Percentiles rank a stretch among this genome's conserved stretches.
phyloP scores from a whole-genome alignment of 2,329 filamentous ascomycete genomes.

The Fusarium burgessii region DNA sequence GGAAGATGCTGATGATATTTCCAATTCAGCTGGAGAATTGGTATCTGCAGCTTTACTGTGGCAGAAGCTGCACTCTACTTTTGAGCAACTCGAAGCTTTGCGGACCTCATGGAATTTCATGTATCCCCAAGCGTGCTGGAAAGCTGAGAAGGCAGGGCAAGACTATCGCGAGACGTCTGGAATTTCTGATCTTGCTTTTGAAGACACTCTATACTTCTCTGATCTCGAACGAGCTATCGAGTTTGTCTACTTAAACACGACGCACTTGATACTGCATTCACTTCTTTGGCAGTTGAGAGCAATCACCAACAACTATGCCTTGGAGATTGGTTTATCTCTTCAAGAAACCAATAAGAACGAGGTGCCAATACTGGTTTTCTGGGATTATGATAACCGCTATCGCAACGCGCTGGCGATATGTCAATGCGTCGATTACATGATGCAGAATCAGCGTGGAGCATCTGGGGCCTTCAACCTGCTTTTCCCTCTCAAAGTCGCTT shows the following conservation, averaged over 20 bases:
- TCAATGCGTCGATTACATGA: background rate
- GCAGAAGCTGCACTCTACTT: background rate
- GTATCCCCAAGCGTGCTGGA: background rate
- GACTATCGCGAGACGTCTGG: background rate
- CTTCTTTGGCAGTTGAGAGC: background rate
- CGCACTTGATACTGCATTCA: background rate
- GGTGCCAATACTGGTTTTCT: background rate
- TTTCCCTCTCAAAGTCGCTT: background rate
- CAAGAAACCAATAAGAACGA: background rate
- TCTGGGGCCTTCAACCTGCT: conserved; percentile 3
- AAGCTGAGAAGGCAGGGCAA: no score
- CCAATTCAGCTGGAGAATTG: rapidly evolving
- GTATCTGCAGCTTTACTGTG: no score
- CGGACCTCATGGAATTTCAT: background rate
- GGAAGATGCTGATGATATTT: background rate
- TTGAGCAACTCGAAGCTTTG: background rate
- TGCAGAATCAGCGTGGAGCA: background rate
- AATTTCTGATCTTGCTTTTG: rapidly evolving
- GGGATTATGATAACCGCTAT: background rate
- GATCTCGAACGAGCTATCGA: background rate
- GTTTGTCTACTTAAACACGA: conserved; percentile 1
- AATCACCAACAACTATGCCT: rapidly evolving
- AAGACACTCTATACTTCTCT: background rate
- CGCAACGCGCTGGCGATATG: background rate
- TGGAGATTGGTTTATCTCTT: background rate